Percentiles rank a stretch among this genome's conserved stretches.
These are phyloP conservation scores for Cladosporium oxysporum DNA, from an alignment of 2,329 filamentous ascomycete species.

Conservation along the genomic window DNA sequence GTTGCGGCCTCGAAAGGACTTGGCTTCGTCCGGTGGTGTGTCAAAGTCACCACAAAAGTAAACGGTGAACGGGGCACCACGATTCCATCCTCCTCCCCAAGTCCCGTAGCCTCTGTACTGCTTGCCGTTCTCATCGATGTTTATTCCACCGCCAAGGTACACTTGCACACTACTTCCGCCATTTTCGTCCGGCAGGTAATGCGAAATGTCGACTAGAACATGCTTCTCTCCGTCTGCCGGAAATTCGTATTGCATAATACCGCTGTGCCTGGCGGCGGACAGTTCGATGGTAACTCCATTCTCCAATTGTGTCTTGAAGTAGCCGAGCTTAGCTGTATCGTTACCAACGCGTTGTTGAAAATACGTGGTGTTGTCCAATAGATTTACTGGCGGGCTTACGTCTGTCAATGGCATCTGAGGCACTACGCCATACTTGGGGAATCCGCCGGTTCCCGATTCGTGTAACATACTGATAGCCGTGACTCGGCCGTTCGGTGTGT, in stretches of 20 bases:
- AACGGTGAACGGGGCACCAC: conserved; percentile 59
- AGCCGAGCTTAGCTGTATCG: conserved; percentile 57
- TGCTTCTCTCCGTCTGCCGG: conserved; percentile 47
- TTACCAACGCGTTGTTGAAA: conserved; percentile 39
- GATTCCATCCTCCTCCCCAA: conserved; percentile 67
- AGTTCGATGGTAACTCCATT: conserved; percentile 61
- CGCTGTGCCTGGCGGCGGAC: conserved; percentile 57
- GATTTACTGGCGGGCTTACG: conserved; percentile 39
- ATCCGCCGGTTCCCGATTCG: conserved; percentile 64
- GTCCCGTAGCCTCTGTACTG: conserved; percentile 60
- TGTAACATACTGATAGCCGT: conserved; percentile 50
- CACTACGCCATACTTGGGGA: conserved; percentile 68
- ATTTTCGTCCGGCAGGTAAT: conserved; percentile 59
- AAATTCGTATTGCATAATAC: conserved; percentile 64
- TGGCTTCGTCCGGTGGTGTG: conserved; percentile 35
- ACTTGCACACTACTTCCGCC: conserved; percentile 55
- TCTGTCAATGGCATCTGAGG: conserved; percentile 54
- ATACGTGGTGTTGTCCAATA: conserved; percentile 45
- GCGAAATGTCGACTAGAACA: conserved; percentile 63
- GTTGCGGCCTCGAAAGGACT: conserved; percentile 37
- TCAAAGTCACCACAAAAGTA: conserved; percentile 66
- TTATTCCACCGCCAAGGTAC: conserved; percentile 61
- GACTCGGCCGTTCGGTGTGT: conserved; percentile 37
- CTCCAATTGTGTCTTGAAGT: conserved; percentile 59
- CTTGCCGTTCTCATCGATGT: conserved; percentile 49